Percentiles rank a stretch among this genome's conserved stretches.
phyloP scores from a whole-genome alignment of 768 basidiomycete species.

The Boletus speciosus region DNA sequence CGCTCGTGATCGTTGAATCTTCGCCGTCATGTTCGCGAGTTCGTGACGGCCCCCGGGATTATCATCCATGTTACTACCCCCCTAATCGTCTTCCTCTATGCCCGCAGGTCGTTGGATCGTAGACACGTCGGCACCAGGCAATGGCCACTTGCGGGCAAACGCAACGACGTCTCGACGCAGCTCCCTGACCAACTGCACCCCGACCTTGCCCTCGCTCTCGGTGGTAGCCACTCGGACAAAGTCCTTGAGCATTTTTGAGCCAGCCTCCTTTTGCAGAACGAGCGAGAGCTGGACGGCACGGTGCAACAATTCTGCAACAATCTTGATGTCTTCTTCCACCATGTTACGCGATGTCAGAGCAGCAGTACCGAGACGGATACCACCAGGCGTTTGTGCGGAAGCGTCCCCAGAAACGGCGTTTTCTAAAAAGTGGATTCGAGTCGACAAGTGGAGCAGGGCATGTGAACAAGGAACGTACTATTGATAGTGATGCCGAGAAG shows the following conservation, averaged over 20 bases:
- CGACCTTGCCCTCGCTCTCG: constrained; percentile 65
- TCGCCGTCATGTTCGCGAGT: constrained; percentile 15
- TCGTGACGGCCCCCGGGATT: neutral
- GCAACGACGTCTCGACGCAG: constrained; percentile 74
- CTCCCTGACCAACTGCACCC: constrained; percentile 64
- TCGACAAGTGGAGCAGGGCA: neutral
- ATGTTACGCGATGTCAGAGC: constrained; percentile 95
- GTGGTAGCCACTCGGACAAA: constrained; percentile 80
- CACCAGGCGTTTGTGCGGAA: constrained; percentile 93
- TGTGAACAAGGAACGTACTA: constrained; percentile 48
- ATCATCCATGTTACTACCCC: neutral
- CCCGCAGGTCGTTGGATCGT: constrained; percentile 57
- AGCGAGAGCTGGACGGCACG: constrained; percentile 91
- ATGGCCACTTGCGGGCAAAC: constrained; percentile 87
- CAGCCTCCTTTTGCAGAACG: constrained; percentile 89
- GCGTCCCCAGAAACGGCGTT: constrained; percentile 97
- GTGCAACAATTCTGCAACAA: constrained; percentile 89
- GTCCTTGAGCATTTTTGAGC: constrained; percentile 92
- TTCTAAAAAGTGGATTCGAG: constrained; percentile 43
- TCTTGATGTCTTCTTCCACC: constrained; percentile 80
- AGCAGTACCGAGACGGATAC: constrained; percentile 93
- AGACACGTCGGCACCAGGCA: constrained; percentile 75
- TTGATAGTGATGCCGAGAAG: constrained; percentile 95
- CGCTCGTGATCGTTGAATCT: constrained; percentile 55
- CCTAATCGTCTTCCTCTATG: constrained; percentile 50